phyloP scores from a whole-genome alignment of 257 asterid species.

The Primulina tabacum region DNA sequence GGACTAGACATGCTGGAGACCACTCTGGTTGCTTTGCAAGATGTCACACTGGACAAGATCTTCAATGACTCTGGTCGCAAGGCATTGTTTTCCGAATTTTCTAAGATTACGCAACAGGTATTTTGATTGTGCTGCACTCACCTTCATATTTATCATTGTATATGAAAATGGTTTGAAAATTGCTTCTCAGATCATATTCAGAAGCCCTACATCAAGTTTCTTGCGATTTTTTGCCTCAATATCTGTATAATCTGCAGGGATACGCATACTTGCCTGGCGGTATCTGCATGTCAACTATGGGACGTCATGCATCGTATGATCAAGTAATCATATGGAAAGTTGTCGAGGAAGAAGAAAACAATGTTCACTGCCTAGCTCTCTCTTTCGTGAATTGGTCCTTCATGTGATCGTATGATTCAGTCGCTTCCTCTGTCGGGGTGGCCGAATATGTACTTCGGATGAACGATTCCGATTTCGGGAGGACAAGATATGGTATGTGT shows the following conservation, averaged over 20 bases:
- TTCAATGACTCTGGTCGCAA: conserved; percentile 80
- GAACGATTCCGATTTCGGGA: neutral
- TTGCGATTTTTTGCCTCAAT: too few relatives aligned
- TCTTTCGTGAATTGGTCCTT: conserved; percentile 96
- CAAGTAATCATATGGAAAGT: conserved; percentile 97
- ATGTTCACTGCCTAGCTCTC: conserved; percentile 82
- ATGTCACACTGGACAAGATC: conserved; percentile 75
- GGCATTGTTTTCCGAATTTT: conserved; percentile 65
- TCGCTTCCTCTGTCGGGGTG: neutral
- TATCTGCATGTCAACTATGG: conserved; percentile 92
- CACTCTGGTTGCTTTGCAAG: conserved; percentile 82
- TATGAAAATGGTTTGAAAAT: neutral
- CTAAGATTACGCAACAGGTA: conserved; percentile 96
- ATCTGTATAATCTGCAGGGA: conserved; percentile 44
- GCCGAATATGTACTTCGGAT: neutral
- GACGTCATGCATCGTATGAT: conserved; percentile 86
- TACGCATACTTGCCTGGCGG: conserved; percentile 80
- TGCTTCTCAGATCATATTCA: neutral
- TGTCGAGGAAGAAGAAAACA: conserved; percentile 59
- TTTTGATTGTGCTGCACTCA: neutral
- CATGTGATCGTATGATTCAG: conserved; percentile 33
- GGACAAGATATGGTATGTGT: neutral
- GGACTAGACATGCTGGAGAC: conserved; percentile 98
- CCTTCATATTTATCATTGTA: too few relatives aligned
- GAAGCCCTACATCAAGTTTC: too few relatives aligned